phyloP scores from a whole-genome alignment of 2,329 filamentous ascomycete genomes.

The Fusarium sp. region DNA sequence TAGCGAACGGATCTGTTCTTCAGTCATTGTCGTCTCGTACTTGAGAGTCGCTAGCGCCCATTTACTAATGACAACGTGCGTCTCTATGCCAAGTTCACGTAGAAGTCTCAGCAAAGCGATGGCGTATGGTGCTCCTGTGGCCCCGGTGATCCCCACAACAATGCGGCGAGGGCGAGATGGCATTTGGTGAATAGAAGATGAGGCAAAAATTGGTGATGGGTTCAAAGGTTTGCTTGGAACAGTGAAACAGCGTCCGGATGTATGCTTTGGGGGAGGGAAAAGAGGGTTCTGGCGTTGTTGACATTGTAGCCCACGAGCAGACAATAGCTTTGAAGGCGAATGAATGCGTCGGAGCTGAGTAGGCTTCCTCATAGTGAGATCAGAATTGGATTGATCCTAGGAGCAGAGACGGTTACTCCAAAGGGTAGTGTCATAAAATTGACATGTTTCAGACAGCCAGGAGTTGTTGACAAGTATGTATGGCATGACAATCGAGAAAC shows the following conservation, averaged over 20 bases:
- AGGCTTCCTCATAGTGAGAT: not conserved
- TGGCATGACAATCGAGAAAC: not conserved
- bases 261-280: not conserved
- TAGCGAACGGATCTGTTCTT: constrained; percentile 49
- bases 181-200: not conserved
- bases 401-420: not conserved
- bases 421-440: not conserved
- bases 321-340: not conserved
- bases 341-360: not conserved
- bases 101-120: constrained; percentile 54
- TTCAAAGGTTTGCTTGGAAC: not conserved
- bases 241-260: not conserved
- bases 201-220: not conserved
- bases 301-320: not conserved
- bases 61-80: constrained; percentile 58
- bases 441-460: not conserved
- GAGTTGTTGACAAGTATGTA: not conserved
- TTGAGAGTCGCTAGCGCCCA: constrained; percentile 60
- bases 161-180: constrained; percentile 42
- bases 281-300: not conserved
- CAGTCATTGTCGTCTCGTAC: constrained; percentile 55
- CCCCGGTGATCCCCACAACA: constrained; percentile 61
- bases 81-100: constrained; percentile 55
- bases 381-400: too few relatives aligned
- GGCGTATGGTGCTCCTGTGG: constrained; percentile 56